Evolutionary conservation across 441 rosid genomes (phyloP).

Genomic region (Croton setiger): DNA sequence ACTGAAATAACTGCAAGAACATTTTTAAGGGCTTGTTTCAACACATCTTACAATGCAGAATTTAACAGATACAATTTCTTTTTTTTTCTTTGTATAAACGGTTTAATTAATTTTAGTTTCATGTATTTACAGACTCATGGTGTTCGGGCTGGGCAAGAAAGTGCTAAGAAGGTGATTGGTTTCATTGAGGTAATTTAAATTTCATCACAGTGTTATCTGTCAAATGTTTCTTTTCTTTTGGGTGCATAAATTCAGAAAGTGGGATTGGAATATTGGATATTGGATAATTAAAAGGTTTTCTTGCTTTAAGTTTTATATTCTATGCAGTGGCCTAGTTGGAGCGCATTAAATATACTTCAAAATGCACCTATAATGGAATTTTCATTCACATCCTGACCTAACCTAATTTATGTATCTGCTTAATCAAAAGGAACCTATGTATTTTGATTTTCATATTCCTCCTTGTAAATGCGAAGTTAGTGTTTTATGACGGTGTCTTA

Average conservation of each 20-base stretch:
- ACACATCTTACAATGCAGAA: too few relatives aligned
- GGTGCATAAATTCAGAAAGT: background rate
- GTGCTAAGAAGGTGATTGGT: conserved; percentile 82
- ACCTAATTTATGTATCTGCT: background rate
- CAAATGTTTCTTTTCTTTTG: conserved; percentile 7
- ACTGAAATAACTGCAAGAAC: too few relatives aligned
- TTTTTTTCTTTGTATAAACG: background rate
- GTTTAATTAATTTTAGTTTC: background rate
- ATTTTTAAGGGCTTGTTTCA: too few relatives aligned
- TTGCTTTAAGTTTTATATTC: background rate
- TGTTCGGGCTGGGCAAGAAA: conserved; percentile 73
- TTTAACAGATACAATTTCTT: background rate
- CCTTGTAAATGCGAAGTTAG: background rate
- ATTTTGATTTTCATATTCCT: background rate
- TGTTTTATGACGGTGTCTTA: background rate
- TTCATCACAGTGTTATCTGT: background rate
- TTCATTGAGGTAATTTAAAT: conserved; percentile 62
- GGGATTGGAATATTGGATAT: background rate
- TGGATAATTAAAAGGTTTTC: background rate
- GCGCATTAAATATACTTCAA: background rate
- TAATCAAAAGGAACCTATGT: background rate
- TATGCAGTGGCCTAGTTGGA: background rate
- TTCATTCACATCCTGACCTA: background rate
- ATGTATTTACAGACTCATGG: conserved; percentile 68
- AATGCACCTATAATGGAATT: background rate